These are phyloP conservation scores for Plantago ovata DNA, from an alignment of 257 asterid genomes.

Conservation along the genomic window DNA sequence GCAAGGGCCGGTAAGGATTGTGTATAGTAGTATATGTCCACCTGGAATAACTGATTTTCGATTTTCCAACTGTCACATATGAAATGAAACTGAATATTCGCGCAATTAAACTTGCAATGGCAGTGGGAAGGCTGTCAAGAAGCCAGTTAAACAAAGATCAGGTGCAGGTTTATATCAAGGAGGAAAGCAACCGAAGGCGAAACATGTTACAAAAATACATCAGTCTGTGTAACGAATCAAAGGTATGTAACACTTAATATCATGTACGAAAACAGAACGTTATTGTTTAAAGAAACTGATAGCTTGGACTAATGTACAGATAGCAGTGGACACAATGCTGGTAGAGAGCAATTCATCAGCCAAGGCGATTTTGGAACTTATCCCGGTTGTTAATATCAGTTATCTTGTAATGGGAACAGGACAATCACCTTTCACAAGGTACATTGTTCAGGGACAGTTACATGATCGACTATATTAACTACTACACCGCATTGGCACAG, in stretches of 20 bases:
- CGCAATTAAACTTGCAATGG: constrained; percentile 3
- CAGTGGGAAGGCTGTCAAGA: constrained; percentile 78
- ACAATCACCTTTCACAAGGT: constrained; percentile 50
- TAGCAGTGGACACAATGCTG: constrained; percentile 70
- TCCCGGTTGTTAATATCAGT: constrained; percentile 51
- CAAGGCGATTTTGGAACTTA: constrained; percentile 67
- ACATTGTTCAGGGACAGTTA: background rate
- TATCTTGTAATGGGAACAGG: constrained; percentile 59
- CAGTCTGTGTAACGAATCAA: constrained; percentile 56
- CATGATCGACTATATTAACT: background rate
- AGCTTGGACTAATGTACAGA: constrained; percentile 31
- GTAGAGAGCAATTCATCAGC: constrained; percentile 69
- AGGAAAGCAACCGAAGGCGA: constrained; percentile 60
- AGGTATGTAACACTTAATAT: constrained; percentile 26
- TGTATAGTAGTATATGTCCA: too few relatives aligned
- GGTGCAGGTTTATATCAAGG: constrained; percentile 50
- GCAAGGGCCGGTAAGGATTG: too few relatives aligned
- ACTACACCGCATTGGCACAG: background rate
- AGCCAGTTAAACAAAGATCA: constrained; percentile 69
- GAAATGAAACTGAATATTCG: background rate
- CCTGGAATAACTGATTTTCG: too few relatives aligned
- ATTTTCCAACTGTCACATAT: too few relatives aligned
- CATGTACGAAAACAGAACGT: background rate
- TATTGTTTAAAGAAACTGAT: background rate
- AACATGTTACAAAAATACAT: constrained; percentile 56